Conservation (phyloP, 2,329 filamentous ascomycete genomes). For the Simplicillium aogashimaense region DNA sequence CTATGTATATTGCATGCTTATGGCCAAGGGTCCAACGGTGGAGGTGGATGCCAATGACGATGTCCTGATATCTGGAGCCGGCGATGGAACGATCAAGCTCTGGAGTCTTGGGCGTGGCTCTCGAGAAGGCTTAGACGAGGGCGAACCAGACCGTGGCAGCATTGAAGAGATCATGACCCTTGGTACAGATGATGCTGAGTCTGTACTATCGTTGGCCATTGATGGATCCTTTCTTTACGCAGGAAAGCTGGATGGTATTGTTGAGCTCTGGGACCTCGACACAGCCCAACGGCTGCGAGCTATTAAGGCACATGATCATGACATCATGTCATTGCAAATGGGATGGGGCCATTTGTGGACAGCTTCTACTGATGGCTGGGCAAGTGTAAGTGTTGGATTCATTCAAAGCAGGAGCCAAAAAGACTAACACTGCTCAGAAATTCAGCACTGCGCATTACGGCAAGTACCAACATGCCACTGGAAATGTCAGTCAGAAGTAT, state of each 20-base stretch:
- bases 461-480: conserved; percentile 38
- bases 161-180: conserved; percentile 61
- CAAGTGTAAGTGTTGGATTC: conserved; percentile 51
- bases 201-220: conserved; percentile 67
- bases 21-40: conserved; percentile 59
- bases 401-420: background rate
- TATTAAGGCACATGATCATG: conserved; percentile 69
- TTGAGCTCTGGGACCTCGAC: conserved; percentile 96
- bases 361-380: conserved; percentile 78
- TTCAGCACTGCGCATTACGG: conserved; percentile 58
- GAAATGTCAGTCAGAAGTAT: conserved; percentile 66
- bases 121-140: conserved; percentile 13
- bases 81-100: conserved; percentile 90
- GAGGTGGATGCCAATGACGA: conserved; percentile 66
- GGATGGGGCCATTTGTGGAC: conserved; percentile 80
- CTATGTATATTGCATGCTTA: conserved; percentile 92
- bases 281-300: conserved; percentile 83
- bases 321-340: conserved; percentile 80
- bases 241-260: conserved; percentile 74
- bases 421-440: conserved; percentile 33
- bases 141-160: conserved; percentile 40
- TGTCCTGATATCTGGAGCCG: conserved; percentile 80
- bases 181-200: conserved; percentile 51
- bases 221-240: conserved; percentile 91
- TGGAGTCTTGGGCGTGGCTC: conserved; percentile 53